phyloP scores from a whole-genome alignment of 495 filamentous ascomycete species.

The Hypomontagnella monticulosa region DNA sequence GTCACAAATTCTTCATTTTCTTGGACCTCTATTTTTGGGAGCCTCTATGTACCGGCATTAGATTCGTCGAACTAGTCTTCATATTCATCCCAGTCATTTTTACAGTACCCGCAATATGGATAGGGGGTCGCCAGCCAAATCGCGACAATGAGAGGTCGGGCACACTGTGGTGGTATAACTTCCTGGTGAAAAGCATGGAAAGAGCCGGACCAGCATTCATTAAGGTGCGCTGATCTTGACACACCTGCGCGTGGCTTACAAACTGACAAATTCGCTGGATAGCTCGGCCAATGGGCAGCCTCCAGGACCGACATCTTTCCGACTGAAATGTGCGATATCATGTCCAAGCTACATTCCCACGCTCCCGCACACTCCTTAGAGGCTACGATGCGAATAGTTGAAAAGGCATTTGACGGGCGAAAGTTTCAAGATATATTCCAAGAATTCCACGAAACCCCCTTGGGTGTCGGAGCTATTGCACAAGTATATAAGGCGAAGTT shows the following conservation, averaged over 20 bases:
- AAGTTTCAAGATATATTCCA: conserved; percentile 93
- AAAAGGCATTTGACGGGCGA: conserved; percentile 80
- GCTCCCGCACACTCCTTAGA: conserved; percentile 89
- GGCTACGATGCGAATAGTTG: conserved; percentile 80
- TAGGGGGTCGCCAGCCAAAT: conserved; percentile 69
- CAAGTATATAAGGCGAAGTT: conserved; percentile 98
- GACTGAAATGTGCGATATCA: conserved; percentile 86
- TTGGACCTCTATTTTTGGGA: conserved; percentile 81
- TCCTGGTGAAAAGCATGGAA: conserved; percentile 91
- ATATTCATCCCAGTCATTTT: conserved; percentile 93
- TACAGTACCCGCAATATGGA: conserved; percentile 81
- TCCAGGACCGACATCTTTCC: conserved; percentile 98
- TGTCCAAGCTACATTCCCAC: conserved; percentile 95
- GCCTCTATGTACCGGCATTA: conserved; percentile 84
- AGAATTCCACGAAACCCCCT: conserved; percentile 89
- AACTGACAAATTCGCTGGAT: conserved; percentile 39
- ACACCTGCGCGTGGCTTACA: not conserved
- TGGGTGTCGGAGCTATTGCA: conserved; percentile 96
- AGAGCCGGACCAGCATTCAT: conserved; percentile 95
- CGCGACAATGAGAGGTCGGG: conserved; percentile 76
- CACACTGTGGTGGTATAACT: conserved; percentile 94
- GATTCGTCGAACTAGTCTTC: conserved; percentile 83
- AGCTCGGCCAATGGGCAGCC: conserved; percentile 99
- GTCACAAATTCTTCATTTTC: conserved; percentile 66
- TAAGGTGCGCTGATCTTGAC: conserved; percentile 68